A percentile compares a stretch with the other conserved stretches of the same genome.
These are phyloP conservation scores for Globisporangium takayamanum DNA, from an alignment of 352 stramenopile genomes.

Conservation along the genomic window DNA sequence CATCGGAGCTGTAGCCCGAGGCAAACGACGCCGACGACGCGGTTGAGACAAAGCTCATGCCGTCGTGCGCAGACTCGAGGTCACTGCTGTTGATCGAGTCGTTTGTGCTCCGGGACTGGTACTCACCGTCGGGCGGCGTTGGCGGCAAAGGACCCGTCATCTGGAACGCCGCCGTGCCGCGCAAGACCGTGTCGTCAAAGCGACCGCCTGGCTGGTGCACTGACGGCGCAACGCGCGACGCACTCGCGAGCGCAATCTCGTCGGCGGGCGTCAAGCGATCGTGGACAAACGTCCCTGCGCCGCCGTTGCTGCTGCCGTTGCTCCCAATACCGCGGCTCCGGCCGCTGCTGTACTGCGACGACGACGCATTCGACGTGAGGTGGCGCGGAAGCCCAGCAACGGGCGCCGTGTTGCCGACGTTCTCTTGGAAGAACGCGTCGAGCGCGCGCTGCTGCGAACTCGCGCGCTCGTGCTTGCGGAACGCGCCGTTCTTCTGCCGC, in stretches of 20 bases:
- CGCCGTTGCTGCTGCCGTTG: slow-evolving; percentile 4
- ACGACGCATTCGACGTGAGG: slow-evolving; percentile 6
- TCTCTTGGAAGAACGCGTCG: slow-evolving; percentile 49
- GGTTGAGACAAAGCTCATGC: slow-evolving; percentile 10
- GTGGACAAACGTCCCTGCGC: slow-evolving; percentile 9
- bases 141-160: slow-evolving; percentile 9
- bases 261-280: slow-evolving; percentile 29
- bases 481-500: slow-evolving; percentile 18
- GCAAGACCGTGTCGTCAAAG: slow-evolving; percentile 14
- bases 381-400: background rate
- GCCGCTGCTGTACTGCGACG: slow-evolving; percentile 10
- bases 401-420: slow-evolving; percentile 26
- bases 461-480: slow-evolving; percentile 14
- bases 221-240: background rate
- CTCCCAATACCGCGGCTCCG: slow-evolving; percentile 3
- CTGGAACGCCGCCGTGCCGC: slow-evolving; percentile 11
- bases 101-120: background rate
- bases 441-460: slow-evolving; percentile 37
- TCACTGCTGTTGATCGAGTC: slow-evolving; percentile 6
- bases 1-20: slow-evolving; percentile 1
- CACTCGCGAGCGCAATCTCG: slow-evolving; percentile 25
- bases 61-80: slow-evolving; percentile 6
- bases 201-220: slow-evolving; percentile 8
- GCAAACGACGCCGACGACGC: slow-evolving; percentile 7
- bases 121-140: background rate